Percentiles rank a stretch among this genome's conserved stretches.
Evolutionary conservation across 345 rosid genomes (phyloP).

Genomic region (Eucalyptus curtisii): DNA sequence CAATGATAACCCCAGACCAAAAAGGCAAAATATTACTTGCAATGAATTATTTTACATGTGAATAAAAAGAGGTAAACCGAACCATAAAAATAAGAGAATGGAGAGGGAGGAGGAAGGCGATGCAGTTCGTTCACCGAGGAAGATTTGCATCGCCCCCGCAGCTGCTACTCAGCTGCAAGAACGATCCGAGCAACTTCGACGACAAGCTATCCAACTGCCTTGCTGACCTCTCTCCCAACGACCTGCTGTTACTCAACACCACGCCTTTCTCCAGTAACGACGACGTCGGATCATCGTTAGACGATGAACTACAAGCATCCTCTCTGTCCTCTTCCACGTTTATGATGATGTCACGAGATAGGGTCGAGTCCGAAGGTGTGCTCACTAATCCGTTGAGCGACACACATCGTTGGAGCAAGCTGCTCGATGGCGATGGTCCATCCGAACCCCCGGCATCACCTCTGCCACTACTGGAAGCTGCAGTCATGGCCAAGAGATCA

Average conservation of each 20-base stretch:
- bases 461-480: background rate
- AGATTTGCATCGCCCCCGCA: background rate
- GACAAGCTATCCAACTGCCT: conserved; percentile 18
- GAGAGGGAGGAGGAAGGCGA: background rate
- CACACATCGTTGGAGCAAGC: background rate
- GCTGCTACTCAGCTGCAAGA: conserved; percentile 6
- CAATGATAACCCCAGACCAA: background rate
- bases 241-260: background rate
- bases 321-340: background rate
- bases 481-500: background rate
- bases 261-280: background rate
- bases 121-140: background rate
- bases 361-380: background rate
- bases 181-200: conserved; percentile 15
- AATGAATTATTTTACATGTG: background rate
- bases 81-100: background rate
- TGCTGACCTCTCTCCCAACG: background rate
- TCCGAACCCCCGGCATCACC: background rate
- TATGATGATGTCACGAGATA: background rate
- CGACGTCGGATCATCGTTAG: background rate
- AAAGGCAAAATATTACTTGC: background rate
- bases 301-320: background rate
- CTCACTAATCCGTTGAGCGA: background rate
- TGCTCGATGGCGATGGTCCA: background rate
- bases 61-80: background rate